Evolutionary conservation across 805 yeast genomes (phyloP), one percentile per base, ranked within the genome.

Genomic region (Hanseniaspora taiwanica): DNA sequence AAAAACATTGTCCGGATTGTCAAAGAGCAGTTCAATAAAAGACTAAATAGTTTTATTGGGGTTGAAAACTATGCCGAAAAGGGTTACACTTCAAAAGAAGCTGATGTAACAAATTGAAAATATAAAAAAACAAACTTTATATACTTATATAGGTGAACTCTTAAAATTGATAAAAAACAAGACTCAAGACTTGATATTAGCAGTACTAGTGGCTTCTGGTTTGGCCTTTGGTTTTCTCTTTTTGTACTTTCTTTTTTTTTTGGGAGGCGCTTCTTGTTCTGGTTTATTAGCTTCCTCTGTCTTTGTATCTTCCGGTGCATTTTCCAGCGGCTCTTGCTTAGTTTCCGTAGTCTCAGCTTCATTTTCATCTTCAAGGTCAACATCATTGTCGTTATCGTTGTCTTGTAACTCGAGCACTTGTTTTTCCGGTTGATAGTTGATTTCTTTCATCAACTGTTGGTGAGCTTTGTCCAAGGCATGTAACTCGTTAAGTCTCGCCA

Each of bases 11-110:
- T 47, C 74, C 41, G 47, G 61, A 8, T 47, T 85, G 37, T 62
- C 67, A 40, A 65, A 75, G 44, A 36, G 72, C 27, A 70, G 69
- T 43, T 62, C 66, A 31, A 67, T 72, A 56, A 89, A 96, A 96
- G 77, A 80, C 52, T 56, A 55, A n/a, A n/a, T n/a, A n/a, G n/a
- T 27, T 81, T 84, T 53, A 68, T 84, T 42, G 94, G 94, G n/a
- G 69, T 56, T 21, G 44, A 68, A 17, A 55, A 58, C 33, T 48
- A 51, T 38, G 4, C 14, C 6, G 33, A 29, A n/a, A 16, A 29
- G 17, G 17, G 33, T n/a, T n/a, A 29, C 25, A 23, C 7, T 7
- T 10, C n/a, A n/a, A n/a, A n/a, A n/a, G n/a, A n/a, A n/a, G n/a
- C n/a, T n/a, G n/a, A n/a, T n/a, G n/a, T n/a, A n/a, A n/a, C n/a